phyloP scores from a whole-genome alignment of 495 filamentous ascomycete species.

The Achaetomiella virescens region DNA sequence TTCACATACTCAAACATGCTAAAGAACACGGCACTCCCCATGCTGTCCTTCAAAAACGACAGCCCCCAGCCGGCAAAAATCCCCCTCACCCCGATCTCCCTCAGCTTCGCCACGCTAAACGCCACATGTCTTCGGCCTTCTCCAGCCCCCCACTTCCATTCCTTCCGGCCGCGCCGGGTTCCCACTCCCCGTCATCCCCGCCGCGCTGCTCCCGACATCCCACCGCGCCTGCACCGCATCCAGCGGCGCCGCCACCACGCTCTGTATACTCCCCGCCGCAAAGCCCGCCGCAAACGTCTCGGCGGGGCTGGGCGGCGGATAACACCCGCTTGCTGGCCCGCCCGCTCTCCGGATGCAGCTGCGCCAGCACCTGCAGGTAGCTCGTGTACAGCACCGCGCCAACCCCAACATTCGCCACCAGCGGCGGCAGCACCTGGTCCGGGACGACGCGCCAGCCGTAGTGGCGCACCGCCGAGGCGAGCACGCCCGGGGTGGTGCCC shows the following conservation, averaged over 20 bases:
- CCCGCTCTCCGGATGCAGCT: conserved; percentile 65
- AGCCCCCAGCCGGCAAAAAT: conserved; percentile 79
- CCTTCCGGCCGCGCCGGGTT: conserved; percentile 28
- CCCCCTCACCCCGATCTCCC: conserved; percentile 71
- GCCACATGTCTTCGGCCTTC: conserved; percentile 70
- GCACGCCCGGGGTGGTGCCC: conserved; percentile 69
- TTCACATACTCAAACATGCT: conserved; percentile 81
- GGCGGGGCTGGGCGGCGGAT: conserved; percentile 61
- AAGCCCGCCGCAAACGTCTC: conserved; percentile 73
- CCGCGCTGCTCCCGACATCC: conserved; percentile 35
- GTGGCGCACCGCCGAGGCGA: conserved; percentile 69
- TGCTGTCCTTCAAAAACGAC: conserved; percentile 71
- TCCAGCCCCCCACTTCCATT: conserved; percentile 8
- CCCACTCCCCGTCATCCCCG: conserved; percentile 23
- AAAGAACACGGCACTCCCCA: conserved; percentile 82
- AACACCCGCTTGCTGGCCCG: conserved; percentile 61
- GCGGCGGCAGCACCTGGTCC: conserved; percentile 78
- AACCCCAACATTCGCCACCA: conserved; percentile 79
- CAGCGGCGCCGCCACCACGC: conserved; percentile 75
- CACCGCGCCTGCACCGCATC: conserved; percentile 82
- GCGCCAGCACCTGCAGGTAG: conserved; percentile 73
- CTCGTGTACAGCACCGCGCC: conserved; percentile 82
- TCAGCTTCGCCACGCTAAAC: conserved; percentile 66
- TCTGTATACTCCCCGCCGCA: conserved; percentile 70
- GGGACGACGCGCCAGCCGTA: conserved; percentile 85